Evolutionary conservation across 140 eudicot species (phyloP), one percentile per base, ranked within the genome.

Genomic region (Ambrosia hybrid): DNA sequence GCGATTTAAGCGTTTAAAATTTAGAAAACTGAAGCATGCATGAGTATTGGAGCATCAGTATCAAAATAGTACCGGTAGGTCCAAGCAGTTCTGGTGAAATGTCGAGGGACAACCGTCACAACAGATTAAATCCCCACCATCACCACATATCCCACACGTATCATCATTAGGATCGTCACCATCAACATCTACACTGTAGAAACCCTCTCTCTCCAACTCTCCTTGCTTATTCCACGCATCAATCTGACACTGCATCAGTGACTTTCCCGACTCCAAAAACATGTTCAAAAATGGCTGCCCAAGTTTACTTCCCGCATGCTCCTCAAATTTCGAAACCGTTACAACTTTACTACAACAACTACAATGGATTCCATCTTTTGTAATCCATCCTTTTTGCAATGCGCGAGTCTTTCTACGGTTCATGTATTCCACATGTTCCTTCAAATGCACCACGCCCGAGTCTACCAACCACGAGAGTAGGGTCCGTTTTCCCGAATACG

Each of bases 71-170:
- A 92, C 98, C 95, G 84, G 59, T 57, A 89, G 84, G 52, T 73
- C 96, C 67, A 92, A 87, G 81, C 98, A 92, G 67, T 67, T 85
- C 84, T 85, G 95, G 84, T 92, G 98, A 74, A 89, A 89, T 39
- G 98, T 89, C 15, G 98, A 92, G 9, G 98, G 95, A 65, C 98
- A 92, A 65, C 98, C 86, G 83, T 92, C 98, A 82, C 98, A 92
- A 70, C 98, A 92, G 69, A 89, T 92, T 76, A 92, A 71, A 75
- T 92, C 88, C 67, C 98, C 98, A 11, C 98, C 98, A 76, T 92
- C 96, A 30, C 98, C 96, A 62, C 98, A 92, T 48, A 87, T 67
- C 3, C 92, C 95, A 72, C 98, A 92, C 0, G 96, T 85, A 80
- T 92, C 98, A 76, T 92, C 98, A 82, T 92, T 84, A 4, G 92